Evolutionary conservation across 1,284 basidiomycete genomes (phyloP).

Genomic region (Neotropicomus parvogracilis): DNA sequence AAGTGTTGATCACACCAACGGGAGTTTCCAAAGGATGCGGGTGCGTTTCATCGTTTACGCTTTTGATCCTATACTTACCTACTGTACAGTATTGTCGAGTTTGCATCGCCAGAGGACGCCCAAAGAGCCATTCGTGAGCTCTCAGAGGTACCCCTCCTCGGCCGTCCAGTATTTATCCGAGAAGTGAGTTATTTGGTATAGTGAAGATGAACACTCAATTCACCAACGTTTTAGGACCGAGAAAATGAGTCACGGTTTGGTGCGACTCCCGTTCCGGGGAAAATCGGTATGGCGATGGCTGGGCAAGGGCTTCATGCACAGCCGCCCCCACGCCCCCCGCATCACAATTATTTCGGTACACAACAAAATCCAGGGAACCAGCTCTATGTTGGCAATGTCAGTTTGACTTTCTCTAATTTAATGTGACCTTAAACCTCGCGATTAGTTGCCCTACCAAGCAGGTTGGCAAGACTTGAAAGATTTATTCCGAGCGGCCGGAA

Average conservation of each 20-base stretch:
- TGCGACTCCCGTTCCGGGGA: conserved; percentile 86
- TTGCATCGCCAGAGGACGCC: conserved; percentile 78
- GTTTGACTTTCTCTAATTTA: conserved; percentile 26
- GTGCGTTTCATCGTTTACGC: conserved; percentile 50
- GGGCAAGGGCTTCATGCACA: conserved; percentile 71
- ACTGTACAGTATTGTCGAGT: conserved; percentile 81
- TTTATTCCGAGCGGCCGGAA: conserved; percentile 90
- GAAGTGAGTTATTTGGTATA: conserved; percentile 58
- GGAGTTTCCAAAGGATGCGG: conserved; percentile 98
- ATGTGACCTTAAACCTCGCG: conserved; percentile 9
- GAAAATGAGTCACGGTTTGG: conserved; percentile 95
- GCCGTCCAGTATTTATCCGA: conserved; percentile 92
- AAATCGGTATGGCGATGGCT: conserved; percentile 89
- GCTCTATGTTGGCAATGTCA: conserved; percentile 88
- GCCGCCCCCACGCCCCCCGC: conserved; percentile 70
- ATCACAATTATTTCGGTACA: conserved; percentile 66
- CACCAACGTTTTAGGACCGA: conserved; percentile 67
- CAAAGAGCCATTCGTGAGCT: conserved; percentile 84
- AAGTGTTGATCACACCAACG: conserved; percentile 94
- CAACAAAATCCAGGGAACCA: conserved; percentile 77
- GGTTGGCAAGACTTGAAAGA: conserved; percentile 99
- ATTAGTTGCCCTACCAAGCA: conserved; percentile 87
- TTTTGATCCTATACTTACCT: conserved; percentile 7
- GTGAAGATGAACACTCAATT: neutral
- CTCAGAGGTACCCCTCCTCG: conserved; percentile 83